These are phyloP conservation scores for Trichoderma brevicompactum DNA, from an alignment of 2,329 filamentous ascomycete genomes.

Conservation along the genomic window DNA sequence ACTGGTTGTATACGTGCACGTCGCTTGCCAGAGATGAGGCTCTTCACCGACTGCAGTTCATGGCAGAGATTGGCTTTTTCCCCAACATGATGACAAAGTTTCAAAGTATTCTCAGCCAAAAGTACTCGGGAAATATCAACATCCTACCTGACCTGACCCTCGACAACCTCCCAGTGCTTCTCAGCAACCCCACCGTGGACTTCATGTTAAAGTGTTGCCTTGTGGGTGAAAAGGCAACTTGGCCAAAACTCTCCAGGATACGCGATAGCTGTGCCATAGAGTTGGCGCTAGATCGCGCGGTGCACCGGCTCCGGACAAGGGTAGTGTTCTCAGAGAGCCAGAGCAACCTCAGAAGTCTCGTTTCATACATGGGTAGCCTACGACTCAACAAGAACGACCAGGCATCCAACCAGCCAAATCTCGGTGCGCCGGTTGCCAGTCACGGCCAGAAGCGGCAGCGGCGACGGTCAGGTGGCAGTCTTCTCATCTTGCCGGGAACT, in stretches of 20 bases:
- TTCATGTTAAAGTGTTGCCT: slow-evolving; percentile 84
- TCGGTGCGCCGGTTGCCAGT: slow-evolving; percentile 36
- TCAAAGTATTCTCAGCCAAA: slow-evolving; percentile 81
- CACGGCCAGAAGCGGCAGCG: slow-evolving; percentile 47
- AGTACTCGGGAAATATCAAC: slow-evolving; percentile 93
- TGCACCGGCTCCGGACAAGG: slow-evolving; percentile 68
- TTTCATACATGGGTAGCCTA: slow-evolving; percentile 38
- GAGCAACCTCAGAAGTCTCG: slow-evolving; percentile 59
- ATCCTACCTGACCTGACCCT: slow-evolving; percentile 82
- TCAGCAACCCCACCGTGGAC: slow-evolving; percentile 81
- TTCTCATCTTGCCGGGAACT: slow-evolving; percentile 47
- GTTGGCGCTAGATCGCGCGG: slow-evolving; percentile 76
- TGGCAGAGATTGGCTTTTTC: slow-evolving; percentile 80
- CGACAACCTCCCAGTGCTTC: slow-evolving; percentile 73
- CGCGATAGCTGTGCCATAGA: slow-evolving; percentile 89
- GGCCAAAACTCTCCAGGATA: slow-evolving; percentile 86
- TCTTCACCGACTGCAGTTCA: slow-evolving; percentile 77
- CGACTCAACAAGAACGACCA: slow-evolving; percentile 33
- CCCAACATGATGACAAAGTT: slow-evolving; percentile 79
- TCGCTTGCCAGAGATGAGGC: slow-evolving; percentile 78
- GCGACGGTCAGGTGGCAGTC: slow-evolving; percentile 56
- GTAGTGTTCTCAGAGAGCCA: slow-evolving; percentile 72
- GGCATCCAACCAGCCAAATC: slow-evolving; percentile 31
- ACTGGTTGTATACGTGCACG: slow-evolving; percentile 70
- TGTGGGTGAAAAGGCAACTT: slow-evolving; percentile 83